Evolutionary conservation across 2,329 filamentous ascomycete genomes (phyloP).

Genomic region (Setomelanomma holmii): DNA sequence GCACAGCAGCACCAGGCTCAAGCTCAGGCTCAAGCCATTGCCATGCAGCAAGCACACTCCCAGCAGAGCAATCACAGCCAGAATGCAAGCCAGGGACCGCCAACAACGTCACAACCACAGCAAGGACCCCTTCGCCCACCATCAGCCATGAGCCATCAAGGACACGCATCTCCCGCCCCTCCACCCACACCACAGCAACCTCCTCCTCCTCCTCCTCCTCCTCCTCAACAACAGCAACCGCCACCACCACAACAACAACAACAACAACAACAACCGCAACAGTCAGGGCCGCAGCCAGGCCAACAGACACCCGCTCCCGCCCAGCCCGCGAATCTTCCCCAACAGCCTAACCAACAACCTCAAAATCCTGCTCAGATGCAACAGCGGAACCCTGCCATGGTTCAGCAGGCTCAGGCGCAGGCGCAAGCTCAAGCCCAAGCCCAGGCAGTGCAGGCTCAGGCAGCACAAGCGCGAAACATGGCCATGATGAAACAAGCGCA

Average conservation of each 20-base stretch:
- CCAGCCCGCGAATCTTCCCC: constrained; percentile 41
- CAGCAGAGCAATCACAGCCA: constrained; percentile 59
- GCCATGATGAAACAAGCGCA: constrained; percentile 40
- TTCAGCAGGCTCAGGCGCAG: constrained; percentile 48
- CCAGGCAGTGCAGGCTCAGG: constrained; percentile 32
- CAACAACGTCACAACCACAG: constrained; percentile 43
- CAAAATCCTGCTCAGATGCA: constrained; percentile 42
- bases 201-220: constrained; percentile 50
- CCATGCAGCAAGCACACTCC: constrained; percentile 58
- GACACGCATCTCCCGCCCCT: constrained; percentile 48
- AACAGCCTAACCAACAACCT: constrained; percentile 42
- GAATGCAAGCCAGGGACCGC: constrained; percentile 48
- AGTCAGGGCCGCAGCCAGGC: constrained; percentile 52
- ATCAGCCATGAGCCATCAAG: constrained; percentile 49
- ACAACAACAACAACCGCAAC: constrained; percentile 42
- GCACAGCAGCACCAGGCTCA: constrained; percentile 49
- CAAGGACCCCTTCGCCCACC: constrained; percentile 49
- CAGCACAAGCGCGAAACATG: constrained; percentile 31
- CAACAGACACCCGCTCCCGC: constrained; percentile 52
- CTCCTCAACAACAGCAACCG: constrained; percentile 48
- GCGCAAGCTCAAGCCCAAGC: constrained; percentile 42
- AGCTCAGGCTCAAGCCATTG: constrained; percentile 53
- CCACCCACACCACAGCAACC: constrained; percentile 47
- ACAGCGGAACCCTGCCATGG: constrained; percentile 45
- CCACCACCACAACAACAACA: constrained; percentile 47